Base-by-base conservation (phyloP, 23 red algal species). In the Agarophyton chilense region DNA sequence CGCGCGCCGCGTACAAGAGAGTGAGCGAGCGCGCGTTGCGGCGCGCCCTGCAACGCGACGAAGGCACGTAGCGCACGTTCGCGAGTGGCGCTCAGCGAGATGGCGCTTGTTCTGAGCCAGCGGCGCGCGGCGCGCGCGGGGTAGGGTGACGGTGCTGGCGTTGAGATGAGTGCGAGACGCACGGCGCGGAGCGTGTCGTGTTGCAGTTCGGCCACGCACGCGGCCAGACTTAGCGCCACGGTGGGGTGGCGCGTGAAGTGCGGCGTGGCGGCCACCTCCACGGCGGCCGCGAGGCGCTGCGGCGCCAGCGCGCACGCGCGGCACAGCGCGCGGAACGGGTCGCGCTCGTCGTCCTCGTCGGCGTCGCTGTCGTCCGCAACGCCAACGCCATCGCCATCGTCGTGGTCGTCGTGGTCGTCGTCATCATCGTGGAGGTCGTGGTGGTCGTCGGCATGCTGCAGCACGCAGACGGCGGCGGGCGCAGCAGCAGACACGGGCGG, bases 281-380 rank as follows among this genome's bases (percentile, higher is more conserved):
- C 72, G 41, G 26, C 36, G n/a, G 21, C 19, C 17, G 78, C 70
- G 57, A 89, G 78, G 34, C 61, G 36, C 21, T 43, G 51, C 32
- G 85, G 85, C 31, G 67, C 67, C 46, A 66, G 66, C 32, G 44
- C 71, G 22, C 85, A 89, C 36, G 85, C 61, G 10, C 29, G 47
- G 28, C 52, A 36, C 18, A 89, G 68, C 19, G 2, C 24, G 50
- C 35, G 46, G 10, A 35, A 9, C n/a, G n/a, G n/a, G n/a, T n/a
- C n/a, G n/a, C n/a, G n/a, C n/a, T 4, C 54, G 7, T 80, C 50
- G 1, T 58, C 36, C 19, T 36, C 6, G 2, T 55, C 77, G 10
- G 12, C 34, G 44, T 49, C 49, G 5, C 33, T 36, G 22, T 61
- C 46, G 6, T 43, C 77, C 3, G 47, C 49, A 17, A 58, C 49